These are phyloP conservation scores for Quercus phellos DNA, from an alignment of 331 rosid genomes.

Conservation along the genomic window DNA sequence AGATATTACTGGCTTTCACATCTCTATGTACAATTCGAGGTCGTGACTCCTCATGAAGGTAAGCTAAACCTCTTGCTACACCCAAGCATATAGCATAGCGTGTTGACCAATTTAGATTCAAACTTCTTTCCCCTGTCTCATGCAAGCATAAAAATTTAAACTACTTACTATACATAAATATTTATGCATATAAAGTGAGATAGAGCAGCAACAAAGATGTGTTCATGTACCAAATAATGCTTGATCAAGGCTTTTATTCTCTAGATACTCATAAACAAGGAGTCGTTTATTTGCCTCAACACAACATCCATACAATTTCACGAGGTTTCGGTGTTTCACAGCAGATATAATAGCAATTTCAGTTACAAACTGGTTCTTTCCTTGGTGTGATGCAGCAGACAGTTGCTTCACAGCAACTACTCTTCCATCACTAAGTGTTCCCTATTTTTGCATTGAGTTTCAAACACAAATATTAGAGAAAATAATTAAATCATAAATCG, in stretches of 20 bases:
- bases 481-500: background rate
- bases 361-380: conserved; percentile 57
- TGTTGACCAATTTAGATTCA: conserved; percentile 56
- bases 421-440: conserved; percentile 49
- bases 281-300: too few species aligned
- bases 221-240: conserved; percentile 54
- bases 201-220: conserved; percentile 1
- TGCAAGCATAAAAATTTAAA: background rate
- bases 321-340: too few species aligned
- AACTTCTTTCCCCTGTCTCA: conserved; percentile 31
- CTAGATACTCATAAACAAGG: too few species aligned
- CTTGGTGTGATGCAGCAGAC: conserved; percentile 68
- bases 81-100: conserved; percentile 69
- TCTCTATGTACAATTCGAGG: too few species aligned
- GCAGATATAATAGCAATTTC: too few species aligned
- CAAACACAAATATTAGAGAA: background rate
- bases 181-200: background rate
- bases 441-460: background rate
- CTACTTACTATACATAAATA: background rate
- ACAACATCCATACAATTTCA: too few species aligned
- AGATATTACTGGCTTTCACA: too few species aligned
- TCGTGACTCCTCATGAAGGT: too few species aligned
- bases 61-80: conserved; percentile 3
- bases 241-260: too few species aligned
- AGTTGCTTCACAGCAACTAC: conserved; percentile 72